These are phyloP conservation scores for Pyrus betulifolia DNA, from an alignment of 306 rosid genomes.

Conservation along the genomic window DNA sequence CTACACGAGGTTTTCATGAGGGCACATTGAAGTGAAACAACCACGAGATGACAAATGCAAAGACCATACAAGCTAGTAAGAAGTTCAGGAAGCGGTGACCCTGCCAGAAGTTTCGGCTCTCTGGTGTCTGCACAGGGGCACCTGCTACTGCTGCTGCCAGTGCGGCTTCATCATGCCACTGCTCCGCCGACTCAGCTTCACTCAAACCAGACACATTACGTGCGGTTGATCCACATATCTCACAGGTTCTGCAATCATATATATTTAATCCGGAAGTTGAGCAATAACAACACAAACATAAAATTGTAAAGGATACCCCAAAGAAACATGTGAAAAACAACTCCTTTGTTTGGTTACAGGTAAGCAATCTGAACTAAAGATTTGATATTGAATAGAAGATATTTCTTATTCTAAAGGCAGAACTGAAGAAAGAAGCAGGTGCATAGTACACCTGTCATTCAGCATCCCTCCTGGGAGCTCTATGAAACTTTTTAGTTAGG, in stretches of 20 bases:
- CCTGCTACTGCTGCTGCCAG: slow-evolving; percentile 20
- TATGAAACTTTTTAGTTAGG: background rate
- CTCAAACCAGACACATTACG: slow-evolving; percentile 52
- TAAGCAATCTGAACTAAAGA: background rate
- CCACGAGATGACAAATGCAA: slow-evolving; percentile 91
- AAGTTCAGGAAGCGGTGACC: slow-evolving; percentile 81
- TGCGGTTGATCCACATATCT: slow-evolving; percentile 80
- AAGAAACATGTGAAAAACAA: background rate
- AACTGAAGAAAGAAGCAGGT: background rate
- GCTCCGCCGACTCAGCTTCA: slow-evolving; percentile 60
- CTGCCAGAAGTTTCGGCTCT: slow-evolving; percentile 68
- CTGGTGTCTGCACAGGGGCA: slow-evolving; percentile 30
- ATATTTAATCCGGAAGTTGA: background rate
- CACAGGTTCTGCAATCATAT: slow-evolving; percentile 60
- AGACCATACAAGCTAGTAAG: slow-evolving; percentile 82
- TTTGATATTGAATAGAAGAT: background rate
- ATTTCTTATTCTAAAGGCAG: background rate
- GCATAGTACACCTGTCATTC: background rate
- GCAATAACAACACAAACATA: background rate
- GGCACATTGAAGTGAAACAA: slow-evolving; percentile 90
- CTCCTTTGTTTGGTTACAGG: background rate
- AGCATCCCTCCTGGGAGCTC: background rate
- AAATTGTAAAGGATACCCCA: background rate
- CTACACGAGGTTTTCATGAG: slow-evolving; percentile 38
- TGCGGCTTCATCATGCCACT: slow-evolving; percentile 48